Base-by-base conservation (phyloP, 139 green algal genomes). In the Volvox africanus region DNA sequence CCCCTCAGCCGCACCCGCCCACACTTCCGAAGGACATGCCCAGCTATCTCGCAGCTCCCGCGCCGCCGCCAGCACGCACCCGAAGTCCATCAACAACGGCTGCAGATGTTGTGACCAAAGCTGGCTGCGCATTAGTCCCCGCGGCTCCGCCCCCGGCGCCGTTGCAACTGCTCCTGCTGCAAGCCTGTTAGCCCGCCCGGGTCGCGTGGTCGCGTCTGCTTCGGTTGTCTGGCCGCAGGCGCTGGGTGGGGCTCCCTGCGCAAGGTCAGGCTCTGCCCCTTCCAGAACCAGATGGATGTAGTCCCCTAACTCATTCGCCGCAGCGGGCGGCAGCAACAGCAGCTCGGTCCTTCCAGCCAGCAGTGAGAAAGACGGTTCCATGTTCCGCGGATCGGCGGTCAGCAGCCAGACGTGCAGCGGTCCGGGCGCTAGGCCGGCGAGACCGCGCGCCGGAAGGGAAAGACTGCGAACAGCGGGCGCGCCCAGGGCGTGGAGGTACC, bases 61-160 rank as follows among this genome's bases (percentile, higher is more conserved):
- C 80, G 80, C 80, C 16, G 55, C 55, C 61, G 61, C 61, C 61
- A 87, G n/a, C 61, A 87, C 82, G 62, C 33, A 87, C 0, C 82
- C 82, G 33, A 87, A 87, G 61, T 87, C 82, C 0, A n/a, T 0
- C 30, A 87, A n/a, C 61, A 87, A 62, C 61, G 82, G 82, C 82
- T 87, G 82, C 30, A 87, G 32, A 19, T 87, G 82, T 22, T 33
- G 61, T 19, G 30, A 20, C 82, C 82, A 87, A 9, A 78, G 30
- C 61, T 62, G 22, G 30, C n/a, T 20, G 11, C 80, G 80, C 26
- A 24, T 71, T n/a, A 37, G 22, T 5, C 11, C 22, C 80, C 17
- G 19, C 80, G 80, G 79, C 79, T 68, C 21, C 79, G 36, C 26
- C 36, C 36, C 36, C 36, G 78, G 18, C 33, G 76, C 30, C 76